Conservation (phyloP, 352 stramenopile genomes). For the Elongisporangium undulatum region DNA sequence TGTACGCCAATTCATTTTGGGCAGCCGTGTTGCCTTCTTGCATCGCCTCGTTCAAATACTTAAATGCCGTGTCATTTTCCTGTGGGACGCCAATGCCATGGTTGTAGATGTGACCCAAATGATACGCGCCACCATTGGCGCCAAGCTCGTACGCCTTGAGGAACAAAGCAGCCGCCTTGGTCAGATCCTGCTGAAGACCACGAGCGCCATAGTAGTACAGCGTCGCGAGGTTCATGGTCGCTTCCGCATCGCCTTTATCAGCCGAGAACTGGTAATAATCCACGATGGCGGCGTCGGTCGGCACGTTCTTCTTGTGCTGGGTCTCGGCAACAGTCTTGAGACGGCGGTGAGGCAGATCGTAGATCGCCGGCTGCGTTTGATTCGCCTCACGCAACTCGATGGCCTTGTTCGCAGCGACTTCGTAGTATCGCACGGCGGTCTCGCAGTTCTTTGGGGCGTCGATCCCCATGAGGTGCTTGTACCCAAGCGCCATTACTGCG, state of each 20-base stretch:
- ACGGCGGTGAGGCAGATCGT: conserved; percentile 66
- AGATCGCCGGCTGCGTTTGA: conserved; percentile 49
- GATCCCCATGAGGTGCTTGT: conserved; percentile 72
- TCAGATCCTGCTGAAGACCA: conserved; percentile 66
- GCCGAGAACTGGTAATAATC: conserved; percentile 90
- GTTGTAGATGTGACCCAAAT: conserved; percentile 79
- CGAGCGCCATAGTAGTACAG: conserved; percentile 82
- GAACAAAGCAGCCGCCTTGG: conserved; percentile 60
- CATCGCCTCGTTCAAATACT: conserved; percentile 67
- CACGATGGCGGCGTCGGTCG: conserved; percentile 73
- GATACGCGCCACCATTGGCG: conserved; percentile 57
- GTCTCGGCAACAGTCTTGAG: conserved; percentile 69
- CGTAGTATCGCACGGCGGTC: conserved; percentile 84
- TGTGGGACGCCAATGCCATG: conserved; percentile 72
- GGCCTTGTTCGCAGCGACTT: conserved; percentile 79
- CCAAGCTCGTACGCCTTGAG: conserved; percentile 73
- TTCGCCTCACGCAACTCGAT: conserved; percentile 59
- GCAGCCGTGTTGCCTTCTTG: conserved; percentile 74
- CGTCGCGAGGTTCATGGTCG: conserved; percentile 80
- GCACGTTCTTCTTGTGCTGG: conserved; percentile 79
- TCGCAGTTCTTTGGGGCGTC: conserved; percentile 81
- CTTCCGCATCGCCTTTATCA: conserved; percentile 82
- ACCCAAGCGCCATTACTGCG: conserved; percentile 73
- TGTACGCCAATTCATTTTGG: conserved; percentile 76
- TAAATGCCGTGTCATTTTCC: conserved; percentile 61